Conservation (phyloP, 2,329 filamentous ascomycete species). For the Phaeophleospora eucalypticola region DNA sequence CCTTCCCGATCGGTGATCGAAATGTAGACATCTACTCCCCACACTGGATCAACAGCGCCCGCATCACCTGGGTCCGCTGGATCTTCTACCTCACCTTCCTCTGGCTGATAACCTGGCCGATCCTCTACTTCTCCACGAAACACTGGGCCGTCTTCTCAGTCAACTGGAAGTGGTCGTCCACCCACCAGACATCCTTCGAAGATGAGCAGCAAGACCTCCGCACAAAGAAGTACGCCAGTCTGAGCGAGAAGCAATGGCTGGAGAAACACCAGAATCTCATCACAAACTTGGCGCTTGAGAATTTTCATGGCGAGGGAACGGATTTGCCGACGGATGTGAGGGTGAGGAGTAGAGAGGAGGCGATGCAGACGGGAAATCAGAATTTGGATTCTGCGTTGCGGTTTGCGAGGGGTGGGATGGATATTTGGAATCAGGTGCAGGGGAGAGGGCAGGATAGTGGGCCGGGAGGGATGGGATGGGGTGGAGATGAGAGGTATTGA, state of each 20-base stretch:
- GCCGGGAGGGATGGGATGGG: slow-evolving; percentile 11
- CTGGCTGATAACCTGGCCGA: slow-evolving; percentile 68
- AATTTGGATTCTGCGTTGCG: slow-evolving; percentile 24
- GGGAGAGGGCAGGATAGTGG: slow-evolving; percentile 12
- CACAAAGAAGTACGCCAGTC: slow-evolving; percentile 44
- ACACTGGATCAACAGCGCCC: slow-evolving; percentile 60
- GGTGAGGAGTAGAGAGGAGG: slow-evolving; percentile 9
- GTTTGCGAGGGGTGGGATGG: slow-evolving; percentile 23
- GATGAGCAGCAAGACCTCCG: neutral
- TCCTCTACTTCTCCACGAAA: slow-evolving; percentile 63
- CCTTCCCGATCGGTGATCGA: slow-evolving; percentile 56
- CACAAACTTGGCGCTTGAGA: slow-evolving; percentile 55
- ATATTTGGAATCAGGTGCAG: slow-evolving; percentile 24
- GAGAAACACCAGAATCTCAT: slow-evolving; percentile 60
- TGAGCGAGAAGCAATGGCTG: slow-evolving; percentile 56
- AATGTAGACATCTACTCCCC: slow-evolving; percentile 61
- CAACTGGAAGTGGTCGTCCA: slow-evolving; percentile 55
- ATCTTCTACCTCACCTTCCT: slow-evolving; percentile 64
- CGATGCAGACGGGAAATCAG: slow-evolving; percentile 20
- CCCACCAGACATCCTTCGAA: neutral
- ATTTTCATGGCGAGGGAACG: slow-evolving; percentile 46
- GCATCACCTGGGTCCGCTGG: slow-evolving; percentile 62
- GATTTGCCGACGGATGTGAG: slow-evolving; percentile 41
- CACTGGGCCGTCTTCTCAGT: slow-evolving; percentile 64
- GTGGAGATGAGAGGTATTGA: slow-evolving; percentile 1